Evolutionary conservation across 352 stramenopile genomes (phyloP).

Genomic region (Globisporangium nunn): DNA sequence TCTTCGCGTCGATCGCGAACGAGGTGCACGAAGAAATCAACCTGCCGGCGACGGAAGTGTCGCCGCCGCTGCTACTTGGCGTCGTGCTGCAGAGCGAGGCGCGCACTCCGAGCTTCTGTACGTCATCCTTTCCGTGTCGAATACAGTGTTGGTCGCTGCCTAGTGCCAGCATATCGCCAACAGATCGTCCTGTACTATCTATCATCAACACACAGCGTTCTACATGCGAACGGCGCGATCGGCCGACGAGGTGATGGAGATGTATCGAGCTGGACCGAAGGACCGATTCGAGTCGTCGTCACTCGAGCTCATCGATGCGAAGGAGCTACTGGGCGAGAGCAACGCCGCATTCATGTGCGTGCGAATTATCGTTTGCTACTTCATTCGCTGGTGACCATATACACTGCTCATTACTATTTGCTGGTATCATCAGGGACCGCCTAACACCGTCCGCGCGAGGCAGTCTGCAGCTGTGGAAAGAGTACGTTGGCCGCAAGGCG

Average conservation of each 20-base stretch:
- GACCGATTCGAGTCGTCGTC: slow-evolving; percentile 59
- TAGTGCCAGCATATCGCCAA: not conserved
- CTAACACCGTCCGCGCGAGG: slow-evolving; percentile 43
- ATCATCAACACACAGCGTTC: slow-evolving; percentile 29
- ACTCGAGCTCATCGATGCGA: slow-evolving; percentile 33
- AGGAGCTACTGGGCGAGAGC: slow-evolving; percentile 21
- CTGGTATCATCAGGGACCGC: slow-evolving; percentile 20
- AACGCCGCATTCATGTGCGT: slow-evolving; percentile 23
- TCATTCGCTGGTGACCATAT: no score
- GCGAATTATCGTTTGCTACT: not conserved
- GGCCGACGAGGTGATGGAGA: slow-evolving; percentile 23
- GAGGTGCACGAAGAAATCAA: slow-evolving; percentile 83
- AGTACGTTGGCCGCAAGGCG: no score
- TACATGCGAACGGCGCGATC: slow-evolving; percentile 35
- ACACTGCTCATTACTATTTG: no score
- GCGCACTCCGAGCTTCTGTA: slow-evolving; percentile 75
- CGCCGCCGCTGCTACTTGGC: slow-evolving; percentile 51
- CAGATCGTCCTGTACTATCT: no score
- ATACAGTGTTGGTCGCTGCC: not conserved
- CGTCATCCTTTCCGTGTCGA: slow-evolving; percentile 1
- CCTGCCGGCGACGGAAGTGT: slow-evolving; percentile 24
- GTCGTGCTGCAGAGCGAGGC: slow-evolving; percentile 64
- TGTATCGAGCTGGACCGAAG: slow-evolving; percentile 35
- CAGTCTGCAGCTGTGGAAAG: slow-evolving; percentile 31
- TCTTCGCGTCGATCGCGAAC: no score